Percentiles rank a stretch among this genome's conserved stretches.
These are phyloP conservation scores for Lasiosphaeris hirsuta DNA, from an alignment of 495 filamentous ascomycete species.

Conservation along the genomic window DNA sequence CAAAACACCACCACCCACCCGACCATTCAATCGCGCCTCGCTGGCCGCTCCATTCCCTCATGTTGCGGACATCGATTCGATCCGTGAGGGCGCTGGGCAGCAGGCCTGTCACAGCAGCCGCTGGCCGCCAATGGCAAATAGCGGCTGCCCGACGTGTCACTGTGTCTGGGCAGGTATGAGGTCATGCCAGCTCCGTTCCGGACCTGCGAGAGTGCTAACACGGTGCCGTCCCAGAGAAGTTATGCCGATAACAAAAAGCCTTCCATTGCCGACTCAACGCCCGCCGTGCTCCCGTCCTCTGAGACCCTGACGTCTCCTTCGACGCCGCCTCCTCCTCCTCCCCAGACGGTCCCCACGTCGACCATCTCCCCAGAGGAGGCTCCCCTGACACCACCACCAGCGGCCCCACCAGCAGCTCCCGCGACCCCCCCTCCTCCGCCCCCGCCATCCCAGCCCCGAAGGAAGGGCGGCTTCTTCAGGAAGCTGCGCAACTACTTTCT, in stretches of 20 bases:
- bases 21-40: constrained; percentile 34
- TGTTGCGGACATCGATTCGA: constrained; percentile 66
- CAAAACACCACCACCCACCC: constrained; percentile 34
- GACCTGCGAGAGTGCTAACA: constrained; percentile 3
- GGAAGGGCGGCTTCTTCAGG: constrained; percentile 67
- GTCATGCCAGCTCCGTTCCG: constrained; percentile 17
- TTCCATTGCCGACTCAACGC: constrained; percentile 41
- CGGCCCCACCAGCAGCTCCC: constrained; percentile 25
- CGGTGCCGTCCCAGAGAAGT: constrained; percentile 42
- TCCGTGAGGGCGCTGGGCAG: constrained; percentile 52
- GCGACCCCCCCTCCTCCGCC: constrained; percentile 49
- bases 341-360: constrained; percentile 42
- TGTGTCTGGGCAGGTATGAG: constrained; percentile 32
- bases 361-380: constrained; percentile 59
- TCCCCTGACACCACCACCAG: constrained; percentile 58
- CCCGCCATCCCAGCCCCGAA: constrained; percentile 52
- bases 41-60: constrained; percentile 54
- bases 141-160: constrained; percentile 31
- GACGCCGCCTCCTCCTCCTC: constrained; percentile 45
- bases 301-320: constrained; percentile 51
- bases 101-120: constrained; percentile 45
- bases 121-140: constrained; percentile 55
- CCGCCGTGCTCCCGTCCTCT: constrained; percentile 55
- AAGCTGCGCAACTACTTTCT: constrained; percentile 62
- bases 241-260: constrained; percentile 57